phyloP scores from a whole-genome alignment of 768 basidiomycete species.

The Naematelia encephala region DNA sequence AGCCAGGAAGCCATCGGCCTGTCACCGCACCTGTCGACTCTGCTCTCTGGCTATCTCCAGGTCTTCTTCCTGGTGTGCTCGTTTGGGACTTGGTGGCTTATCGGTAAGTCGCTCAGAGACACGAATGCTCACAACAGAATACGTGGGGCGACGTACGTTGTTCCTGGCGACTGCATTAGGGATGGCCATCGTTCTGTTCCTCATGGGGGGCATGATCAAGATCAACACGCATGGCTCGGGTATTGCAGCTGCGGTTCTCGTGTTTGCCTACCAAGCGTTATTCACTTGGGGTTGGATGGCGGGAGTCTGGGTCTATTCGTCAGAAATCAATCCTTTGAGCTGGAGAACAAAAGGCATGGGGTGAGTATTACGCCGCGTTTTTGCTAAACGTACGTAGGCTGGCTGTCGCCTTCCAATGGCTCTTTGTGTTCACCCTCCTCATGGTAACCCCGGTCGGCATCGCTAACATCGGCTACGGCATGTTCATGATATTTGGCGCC shows the following conservation, averaged over 20 bases:
- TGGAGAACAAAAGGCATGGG: conserved; percentile 24
- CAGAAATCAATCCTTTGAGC: conserved; percentile 30
- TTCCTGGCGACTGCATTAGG: conserved; percentile 21
- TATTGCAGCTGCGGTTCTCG: conserved; percentile 24
- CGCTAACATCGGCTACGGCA: conserved; percentile 15
- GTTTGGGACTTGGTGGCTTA: conserved; percentile 23
- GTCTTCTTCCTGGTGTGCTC: conserved; percentile 24
- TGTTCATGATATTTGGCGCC: conserved; percentile 17
- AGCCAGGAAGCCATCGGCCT: conserved; percentile 18
- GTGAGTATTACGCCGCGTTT: neutral
- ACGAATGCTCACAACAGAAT: conserved; percentile 17
- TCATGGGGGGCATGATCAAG: conserved; percentile 29
- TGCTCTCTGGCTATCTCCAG: conserved; percentile 24
- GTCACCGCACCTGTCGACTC: conserved; percentile 13
- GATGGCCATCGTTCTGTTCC: conserved; percentile 31
- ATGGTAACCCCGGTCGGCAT: conserved; percentile 20
- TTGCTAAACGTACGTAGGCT: neutral
- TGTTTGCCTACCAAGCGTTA: conserved; percentile 37
- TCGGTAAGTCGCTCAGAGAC: conserved; percentile 17
- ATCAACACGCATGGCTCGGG: conserved; percentile 12
- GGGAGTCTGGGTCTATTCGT: conserved; percentile 30
- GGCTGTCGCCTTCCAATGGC: neutral
- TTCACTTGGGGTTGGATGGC: conserved; percentile 30
- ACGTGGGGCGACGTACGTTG: conserved; percentile 17
- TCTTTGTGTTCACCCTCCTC: conserved; percentile 18